Evolutionary conservation across 78 protist species (phyloP).

Genomic region (slime mould (Dictyostelium discoideum)): dicty_2.7 NC_007088.5:3671001-3671500

Average conservation of each 20-base stretch:
- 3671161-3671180: conserved; percentile 77
- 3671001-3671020: no score
- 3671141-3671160: conserved; percentile 8
- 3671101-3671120: conserved; percentile 12
- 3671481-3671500: neutral
- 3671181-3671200: conserved; percentile 40
- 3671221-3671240: neutral
- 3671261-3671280: neutral
- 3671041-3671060: conserved; percentile 47
- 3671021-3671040: no score
- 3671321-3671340: conserved; percentile 38
- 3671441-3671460: conserved; percentile 28
- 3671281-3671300: conserved; percentile 38
- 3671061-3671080: conserved; percentile 15
- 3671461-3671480: neutral
- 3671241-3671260: conserved; percentile 16
- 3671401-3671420: neutral
- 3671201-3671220: conserved; percentile 17
- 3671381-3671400: conserved; percentile 50
- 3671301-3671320: neutral
- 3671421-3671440: conserved; percentile 70
- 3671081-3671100: neutral
- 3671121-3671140: neutral
- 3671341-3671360: conserved; percentile 49
- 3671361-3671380: conserved; percentile 73